phyloP scores from a whole-genome alignment of 495 filamentous ascomycete species.

The Penicillium argentinense region DNA sequence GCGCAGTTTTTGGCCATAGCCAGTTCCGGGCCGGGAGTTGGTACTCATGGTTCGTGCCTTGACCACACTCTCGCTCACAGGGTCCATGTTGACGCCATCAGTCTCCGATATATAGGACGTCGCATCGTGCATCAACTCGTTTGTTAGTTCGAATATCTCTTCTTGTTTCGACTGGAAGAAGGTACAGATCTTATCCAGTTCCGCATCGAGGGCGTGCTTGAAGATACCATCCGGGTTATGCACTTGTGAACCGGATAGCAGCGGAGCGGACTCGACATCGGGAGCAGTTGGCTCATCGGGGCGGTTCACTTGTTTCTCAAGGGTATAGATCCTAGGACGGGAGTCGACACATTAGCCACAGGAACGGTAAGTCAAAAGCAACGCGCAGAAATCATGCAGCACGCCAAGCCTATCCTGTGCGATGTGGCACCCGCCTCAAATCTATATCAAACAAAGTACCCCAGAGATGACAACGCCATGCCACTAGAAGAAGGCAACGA shows the following conservation, averaged over 20 bases:
- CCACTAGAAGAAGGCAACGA: background rate
- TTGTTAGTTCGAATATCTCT: slow-evolving; percentile 79
- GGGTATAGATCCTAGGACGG: slow-evolving; percentile 74
- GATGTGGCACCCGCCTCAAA: slow-evolving; percentile 26
- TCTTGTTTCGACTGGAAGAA: slow-evolving; percentile 87
- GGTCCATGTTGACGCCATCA: slow-evolving; percentile 55
- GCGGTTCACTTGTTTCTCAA: slow-evolving; percentile 74
- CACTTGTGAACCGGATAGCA: slow-evolving; percentile 57
- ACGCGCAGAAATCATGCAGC: slow-evolving; percentile 10
- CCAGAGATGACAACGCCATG: slow-evolving; percentile 5
- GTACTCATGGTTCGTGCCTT: slow-evolving; percentile 42
- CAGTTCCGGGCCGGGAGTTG: slow-evolving; percentile 43
- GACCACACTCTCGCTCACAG: slow-evolving; percentile 49
- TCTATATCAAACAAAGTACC: slow-evolving; percentile 4
- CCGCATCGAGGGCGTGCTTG: slow-evolving; percentile 74
- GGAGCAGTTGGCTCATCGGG: slow-evolving; percentile 42
- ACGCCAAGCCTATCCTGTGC: slow-evolving; percentile 17
- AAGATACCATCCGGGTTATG: slow-evolving; percentile 78
- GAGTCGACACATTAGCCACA: slow-evolving; percentile 23
- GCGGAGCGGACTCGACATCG: slow-evolving; percentile 82
- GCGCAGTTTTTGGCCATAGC: slow-evolving; percentile 27
- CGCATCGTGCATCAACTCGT: slow-evolving; percentile 74
- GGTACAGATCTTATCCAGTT: slow-evolving; percentile 88
- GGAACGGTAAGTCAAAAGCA: slow-evolving; percentile 4
- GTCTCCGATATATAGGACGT: slow-evolving; percentile 66